Conservation (phyloP, 257 asterid species). For the Handroanthus guayacan region DNA sequence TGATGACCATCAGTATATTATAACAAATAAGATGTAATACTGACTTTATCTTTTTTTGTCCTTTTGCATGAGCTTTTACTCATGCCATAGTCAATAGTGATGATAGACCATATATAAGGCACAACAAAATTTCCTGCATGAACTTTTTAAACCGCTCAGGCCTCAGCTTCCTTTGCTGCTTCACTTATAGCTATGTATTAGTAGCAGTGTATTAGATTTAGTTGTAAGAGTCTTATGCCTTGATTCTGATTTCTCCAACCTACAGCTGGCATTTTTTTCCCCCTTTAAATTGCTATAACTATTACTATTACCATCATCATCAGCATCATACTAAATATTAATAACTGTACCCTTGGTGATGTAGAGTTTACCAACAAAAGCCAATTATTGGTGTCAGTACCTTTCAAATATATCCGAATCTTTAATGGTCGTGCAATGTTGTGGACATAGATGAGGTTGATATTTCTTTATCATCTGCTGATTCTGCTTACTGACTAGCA, state of each 20-base stretch:
- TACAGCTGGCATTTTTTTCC: neutral
- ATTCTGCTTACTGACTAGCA: neutral
- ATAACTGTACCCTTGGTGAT: neutral
- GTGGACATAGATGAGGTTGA: neutral
- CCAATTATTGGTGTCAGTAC: neutral
- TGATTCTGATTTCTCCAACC: neutral
- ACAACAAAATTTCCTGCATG: conserved; percentile 4
- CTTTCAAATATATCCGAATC: neutral
- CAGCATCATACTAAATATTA: neutral
- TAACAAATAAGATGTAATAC: neutral
- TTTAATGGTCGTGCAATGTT: neutral
- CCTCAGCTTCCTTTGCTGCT: neutral
- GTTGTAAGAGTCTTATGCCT: neutral
- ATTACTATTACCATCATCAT: neutral
- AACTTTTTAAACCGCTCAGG: neutral
- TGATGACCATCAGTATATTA: neutral
- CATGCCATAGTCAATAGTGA: neutral
- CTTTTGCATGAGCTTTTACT: neutral
- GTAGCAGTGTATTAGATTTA: neutral
- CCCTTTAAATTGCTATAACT: neutral
- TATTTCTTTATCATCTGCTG: neutral
- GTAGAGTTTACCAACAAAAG: neutral
- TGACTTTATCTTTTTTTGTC: neutral
- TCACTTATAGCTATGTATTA: neutral
- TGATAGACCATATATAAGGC: neutral